Conservation (phyloP, 2,329 filamentous ascomycete species). For the Huntiella omanensis region DNA sequence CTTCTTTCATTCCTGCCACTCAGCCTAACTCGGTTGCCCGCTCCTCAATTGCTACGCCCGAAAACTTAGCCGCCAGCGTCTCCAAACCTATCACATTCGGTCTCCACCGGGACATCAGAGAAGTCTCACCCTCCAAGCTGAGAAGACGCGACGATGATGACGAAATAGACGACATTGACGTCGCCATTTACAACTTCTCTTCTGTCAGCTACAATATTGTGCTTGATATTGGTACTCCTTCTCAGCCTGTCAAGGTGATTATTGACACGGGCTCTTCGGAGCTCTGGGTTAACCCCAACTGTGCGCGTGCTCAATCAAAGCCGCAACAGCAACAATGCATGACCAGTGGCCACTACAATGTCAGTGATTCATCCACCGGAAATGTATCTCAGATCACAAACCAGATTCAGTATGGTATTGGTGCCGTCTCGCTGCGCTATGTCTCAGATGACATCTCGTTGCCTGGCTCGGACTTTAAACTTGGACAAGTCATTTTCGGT, state of each 20-base stretch:
- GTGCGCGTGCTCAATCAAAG: constrained; percentile 13
- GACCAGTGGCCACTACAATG: constrained; percentile 11
- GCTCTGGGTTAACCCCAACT: constrained; percentile 25
- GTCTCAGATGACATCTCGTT: constrained; percentile 17
- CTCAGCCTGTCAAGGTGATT: constrained; percentile 21
- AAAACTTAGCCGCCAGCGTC: not conserved
- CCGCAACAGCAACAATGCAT: constrained; percentile 11
- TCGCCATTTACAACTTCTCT: constrained; percentile 12
- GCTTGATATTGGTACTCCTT: constrained; percentile 21
- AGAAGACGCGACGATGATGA: not conserved
- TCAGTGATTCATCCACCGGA: constrained; percentile 14
- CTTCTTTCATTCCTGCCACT: not conserved
- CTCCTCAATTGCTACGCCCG: not conserved
- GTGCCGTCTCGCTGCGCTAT: constrained; percentile 16
- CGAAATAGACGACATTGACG: constrained; percentile 11
- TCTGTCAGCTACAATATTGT: constrained; percentile 22
- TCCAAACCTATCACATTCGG: constrained; percentile 4
- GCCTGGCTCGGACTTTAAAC: constrained; percentile 14
- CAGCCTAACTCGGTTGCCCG: constrained; percentile 1
- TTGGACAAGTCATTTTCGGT: constrained; percentile 17
- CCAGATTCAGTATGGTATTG: constrained; percentile 17
- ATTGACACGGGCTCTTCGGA: constrained; percentile 25
- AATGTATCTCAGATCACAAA: constrained; percentile 11
- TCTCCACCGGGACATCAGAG: constrained; percentile 2
- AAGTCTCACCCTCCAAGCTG: constrained; percentile 3